Conservation (phyloP, 2,329 filamentous ascomycete genomes). For the Pyricularia pennisetigena region DNA sequence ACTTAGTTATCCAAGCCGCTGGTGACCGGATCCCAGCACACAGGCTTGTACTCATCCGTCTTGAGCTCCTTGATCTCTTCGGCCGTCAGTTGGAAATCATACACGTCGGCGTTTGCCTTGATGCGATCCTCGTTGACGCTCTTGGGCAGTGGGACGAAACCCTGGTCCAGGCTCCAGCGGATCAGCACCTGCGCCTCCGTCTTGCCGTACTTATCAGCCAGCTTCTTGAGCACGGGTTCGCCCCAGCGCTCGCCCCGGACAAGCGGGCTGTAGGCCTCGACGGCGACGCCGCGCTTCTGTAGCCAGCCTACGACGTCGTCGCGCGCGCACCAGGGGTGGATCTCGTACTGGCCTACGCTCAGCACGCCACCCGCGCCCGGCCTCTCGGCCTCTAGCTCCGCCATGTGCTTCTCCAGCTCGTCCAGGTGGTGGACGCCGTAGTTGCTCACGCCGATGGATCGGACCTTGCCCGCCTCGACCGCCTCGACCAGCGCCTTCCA, state of each 20-base stretch:
- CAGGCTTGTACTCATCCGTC: slow-evolving; percentile 17
- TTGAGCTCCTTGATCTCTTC: slow-evolving; percentile 43
- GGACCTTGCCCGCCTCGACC: slow-evolving; percentile 50
- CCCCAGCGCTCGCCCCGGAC: slow-evolving; percentile 60
- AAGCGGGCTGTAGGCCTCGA: slow-evolving; percentile 55
- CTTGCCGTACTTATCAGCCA: slow-evolving; percentile 65
- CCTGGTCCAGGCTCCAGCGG: slow-evolving; percentile 75
- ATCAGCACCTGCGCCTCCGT: slow-evolving; percentile 69
- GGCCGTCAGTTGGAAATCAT: slow-evolving; percentile 46
- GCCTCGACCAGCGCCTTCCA: slow-evolving; percentile 56
- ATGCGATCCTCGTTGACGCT: slow-evolving; percentile 50
- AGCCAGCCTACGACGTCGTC: slow-evolving; percentile 75
- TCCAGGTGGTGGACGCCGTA: slow-evolving; percentile 54
- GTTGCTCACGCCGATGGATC: slow-evolving; percentile 55
- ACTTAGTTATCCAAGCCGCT: slow-evolving; percentile 9
- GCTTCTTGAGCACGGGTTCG: slow-evolving; percentile 51
- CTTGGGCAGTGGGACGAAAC: slow-evolving; percentile 56
- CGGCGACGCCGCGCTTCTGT: slow-evolving; percentile 46
- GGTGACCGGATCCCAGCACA: slow-evolving; percentile 19
- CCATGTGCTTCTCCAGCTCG: slow-evolving; percentile 48
- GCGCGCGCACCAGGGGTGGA: slow-evolving; percentile 83
- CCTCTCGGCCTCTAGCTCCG: slow-evolving; percentile 50
- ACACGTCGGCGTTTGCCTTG: slow-evolving; percentile 52
- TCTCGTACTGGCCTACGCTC: slow-evolving; percentile 78
- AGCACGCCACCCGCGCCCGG: slow-evolving; percentile 60